phyloP scores from a whole-genome alignment of 495 filamentous ascomycete species.

The Aspergillus campestris region DNA sequence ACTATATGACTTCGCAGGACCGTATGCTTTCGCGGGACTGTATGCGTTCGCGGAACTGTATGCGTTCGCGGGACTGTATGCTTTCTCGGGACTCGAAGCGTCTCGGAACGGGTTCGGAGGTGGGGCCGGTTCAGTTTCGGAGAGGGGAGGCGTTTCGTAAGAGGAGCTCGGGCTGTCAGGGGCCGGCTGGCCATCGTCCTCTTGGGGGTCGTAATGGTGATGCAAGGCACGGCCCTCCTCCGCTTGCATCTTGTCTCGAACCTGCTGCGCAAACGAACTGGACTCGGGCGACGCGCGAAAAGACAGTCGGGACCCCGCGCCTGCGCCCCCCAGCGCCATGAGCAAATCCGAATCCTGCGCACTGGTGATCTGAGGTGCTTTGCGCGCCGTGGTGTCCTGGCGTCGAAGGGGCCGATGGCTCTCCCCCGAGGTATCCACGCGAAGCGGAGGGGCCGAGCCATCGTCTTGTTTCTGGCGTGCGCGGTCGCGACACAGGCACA shows the following conservation, averaged over 20 bases:
- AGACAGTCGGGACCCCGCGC: constrained; percentile 31
- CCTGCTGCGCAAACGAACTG: constrained; percentile 42
- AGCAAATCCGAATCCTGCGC: constrained; percentile 32
- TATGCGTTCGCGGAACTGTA: background rate
- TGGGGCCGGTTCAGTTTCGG: constrained; percentile 15
- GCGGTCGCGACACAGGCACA: constrained; percentile 45
- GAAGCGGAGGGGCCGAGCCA: constrained; percentile 14
- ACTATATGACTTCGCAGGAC: too few species aligned
- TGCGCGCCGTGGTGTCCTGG: constrained; percentile 8
- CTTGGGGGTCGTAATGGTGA: constrained; percentile 24
- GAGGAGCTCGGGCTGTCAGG: constrained; percentile 19
- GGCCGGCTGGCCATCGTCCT: constrained; percentile 1
- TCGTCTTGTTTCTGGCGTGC: constrained; percentile 19
- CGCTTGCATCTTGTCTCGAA: constrained; percentile 62
- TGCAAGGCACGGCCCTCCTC: constrained; percentile 66
- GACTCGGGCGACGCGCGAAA: constrained; percentile 35
- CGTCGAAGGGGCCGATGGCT: constrained; percentile 7
- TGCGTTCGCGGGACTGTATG: background rate
- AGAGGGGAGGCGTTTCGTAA: constrained; percentile 24
- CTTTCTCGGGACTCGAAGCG: constrained; percentile 7
- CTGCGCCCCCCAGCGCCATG: constrained; percentile 23
- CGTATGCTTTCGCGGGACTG: too few species aligned
- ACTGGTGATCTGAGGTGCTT: constrained; percentile 22
- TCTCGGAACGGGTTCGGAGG: constrained; percentile 16
- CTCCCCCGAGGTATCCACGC: constrained; percentile 32